Conservation (phyloP, 306 rosid genomes). For the Potentilla sterilis region DNA sequence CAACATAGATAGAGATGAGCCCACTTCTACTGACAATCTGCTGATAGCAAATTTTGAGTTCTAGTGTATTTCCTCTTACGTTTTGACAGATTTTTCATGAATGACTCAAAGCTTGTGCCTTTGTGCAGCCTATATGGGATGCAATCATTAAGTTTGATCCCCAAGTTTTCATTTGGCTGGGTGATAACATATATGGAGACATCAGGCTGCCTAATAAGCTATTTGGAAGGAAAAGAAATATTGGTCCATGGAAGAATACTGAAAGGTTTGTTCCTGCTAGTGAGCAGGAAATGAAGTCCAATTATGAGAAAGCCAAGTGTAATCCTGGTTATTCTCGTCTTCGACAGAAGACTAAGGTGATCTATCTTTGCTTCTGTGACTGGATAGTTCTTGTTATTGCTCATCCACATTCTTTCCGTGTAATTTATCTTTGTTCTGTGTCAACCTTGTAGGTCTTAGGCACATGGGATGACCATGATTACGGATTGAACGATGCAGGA, state of each 20-base stretch:
- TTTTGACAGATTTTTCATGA: background rate
- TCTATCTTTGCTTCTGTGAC: constrained; percentile 11
- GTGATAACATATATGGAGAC: constrained; percentile 90
- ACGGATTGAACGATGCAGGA: constrained; percentile 81
- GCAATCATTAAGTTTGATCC: constrained; percentile 56
- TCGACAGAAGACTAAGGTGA: constrained; percentile 50
- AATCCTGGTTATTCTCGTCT: constrained; percentile 59
- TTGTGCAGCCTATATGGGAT: constrained; percentile 68
- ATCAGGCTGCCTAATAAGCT: constrained; percentile 57
- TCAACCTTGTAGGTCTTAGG: constrained; percentile 64
- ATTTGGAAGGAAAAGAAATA: constrained; percentile 70
- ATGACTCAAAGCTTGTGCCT: constrained; percentile 21
- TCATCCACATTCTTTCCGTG: background rate
- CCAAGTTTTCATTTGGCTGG: constrained; percentile 74
- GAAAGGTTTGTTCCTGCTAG: constrained; percentile 66
- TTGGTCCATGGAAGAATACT: constrained; percentile 80
- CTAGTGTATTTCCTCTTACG: background rate
- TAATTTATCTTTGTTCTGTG: constrained; percentile 11
- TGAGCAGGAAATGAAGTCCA: constrained; percentile 58
- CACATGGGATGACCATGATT: constrained; percentile 91
- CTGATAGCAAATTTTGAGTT: background rate
- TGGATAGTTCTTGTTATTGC: constrained; percentile 13
- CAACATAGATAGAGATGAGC: background rate
- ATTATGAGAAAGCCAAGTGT: constrained; percentile 54
- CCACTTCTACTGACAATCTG: background rate